Base-by-base conservation (phyloP, 208 protist genomes). In the Leishmania lainsoni region DNA sequence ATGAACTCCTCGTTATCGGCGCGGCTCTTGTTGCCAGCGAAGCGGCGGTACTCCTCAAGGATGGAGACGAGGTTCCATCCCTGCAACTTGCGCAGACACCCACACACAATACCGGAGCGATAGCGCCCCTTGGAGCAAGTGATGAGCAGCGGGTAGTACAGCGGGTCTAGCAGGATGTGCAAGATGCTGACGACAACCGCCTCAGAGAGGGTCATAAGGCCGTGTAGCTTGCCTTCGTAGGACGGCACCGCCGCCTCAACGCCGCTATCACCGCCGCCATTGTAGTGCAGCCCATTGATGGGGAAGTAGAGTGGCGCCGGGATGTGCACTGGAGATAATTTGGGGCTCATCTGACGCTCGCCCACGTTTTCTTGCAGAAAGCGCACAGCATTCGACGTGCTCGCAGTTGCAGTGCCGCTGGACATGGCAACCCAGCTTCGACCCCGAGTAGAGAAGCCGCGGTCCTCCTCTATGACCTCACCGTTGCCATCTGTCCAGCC, bases 1-100 rank as follows among this genome's bases (percentile, higher is more conserved):
- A 99, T 99, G 87, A 99, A 99, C 90, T 99, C 98, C 88, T 99
- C 99, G 86, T 99, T 99, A 66, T 99, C 93, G 1, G 98, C 87
- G 12, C 98, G 91, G 42, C 95, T 98, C 83, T 93, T 95, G 72
- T 94, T 91, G 5, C 97, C 98, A 0, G 98, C 98, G 85, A 98
- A 99, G 63, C 98, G 87, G 39, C 99, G 89, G 86, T 99, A 99
- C 89, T 99, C 99, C 86, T 99, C 98, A 20, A 99, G 91, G 59
- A 99, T 99, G 35, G 93, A 96, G 6, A 99, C 98, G n/a, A 99
- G 87, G 85, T 98, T 99, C 99, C 99, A 99, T 5, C 96, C 75
- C 81, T 99, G 98, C 45, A 99, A 72, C 89, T 99, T 99, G 61
- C 99, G 92, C 32, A 99, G 86, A 89, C 99, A 99, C 42, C 99